Evolutionary conservation across 1,284 basidiomycete species (phyloP).

Genomic region (Ustilago cynodontis): DNA sequence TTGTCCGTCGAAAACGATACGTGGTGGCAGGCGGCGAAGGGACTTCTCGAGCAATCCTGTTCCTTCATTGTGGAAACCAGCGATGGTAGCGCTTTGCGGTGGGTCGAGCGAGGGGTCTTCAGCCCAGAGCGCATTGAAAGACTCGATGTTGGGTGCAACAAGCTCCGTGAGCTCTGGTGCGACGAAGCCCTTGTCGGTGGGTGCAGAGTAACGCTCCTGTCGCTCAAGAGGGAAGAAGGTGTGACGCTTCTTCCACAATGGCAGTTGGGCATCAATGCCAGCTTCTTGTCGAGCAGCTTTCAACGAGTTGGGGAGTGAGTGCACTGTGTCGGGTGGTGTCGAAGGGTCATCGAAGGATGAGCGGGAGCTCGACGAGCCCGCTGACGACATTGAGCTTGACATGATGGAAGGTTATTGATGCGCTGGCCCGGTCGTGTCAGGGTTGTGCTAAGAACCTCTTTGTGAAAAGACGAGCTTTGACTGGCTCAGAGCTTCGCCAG

Average conservation of each 20-base stretch:
- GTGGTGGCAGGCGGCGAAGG: slow-evolving; percentile 85
- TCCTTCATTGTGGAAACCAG: slow-evolving; percentile 77
- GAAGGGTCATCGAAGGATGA: slow-evolving; percentile 51
- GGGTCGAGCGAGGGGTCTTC: slow-evolving; percentile 63
- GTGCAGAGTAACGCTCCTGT: slow-evolving; percentile 84
- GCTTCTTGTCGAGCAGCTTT: slow-evolving; percentile 48
- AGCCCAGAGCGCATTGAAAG: slow-evolving; percentile 85
- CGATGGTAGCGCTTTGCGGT: slow-evolving; percentile 73
- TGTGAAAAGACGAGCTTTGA: neutral
- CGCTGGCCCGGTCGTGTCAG: neutral
- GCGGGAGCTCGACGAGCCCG: slow-evolving; percentile 49
- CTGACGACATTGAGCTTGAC: slow-evolving; percentile 50
- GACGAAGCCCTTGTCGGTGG: slow-evolving; percentile 78
- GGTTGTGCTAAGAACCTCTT: too few species aligned
- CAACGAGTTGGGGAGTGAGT: slow-evolving; percentile 40
- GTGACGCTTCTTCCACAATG: slow-evolving; percentile 60
- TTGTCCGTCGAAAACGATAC: slow-evolving; percentile 89
- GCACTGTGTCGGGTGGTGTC: slow-evolving; percentile 42
- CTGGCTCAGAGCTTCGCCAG: neutral
- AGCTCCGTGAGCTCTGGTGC: slow-evolving; percentile 91
- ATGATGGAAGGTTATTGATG: neutral
- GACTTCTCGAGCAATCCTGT: slow-evolving; percentile 84
- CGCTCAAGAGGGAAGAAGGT: slow-evolving; percentile 86
- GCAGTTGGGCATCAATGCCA: slow-evolving; percentile 27
- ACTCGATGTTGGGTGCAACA: slow-evolving; percentile 92